A percentile compares a stretch with the other conserved stretches of the same genome.
phyloP scores from a whole-genome alignment of 2,329 filamentous ascomycete species.

The Alternaria novae-zelandiae region DNA sequence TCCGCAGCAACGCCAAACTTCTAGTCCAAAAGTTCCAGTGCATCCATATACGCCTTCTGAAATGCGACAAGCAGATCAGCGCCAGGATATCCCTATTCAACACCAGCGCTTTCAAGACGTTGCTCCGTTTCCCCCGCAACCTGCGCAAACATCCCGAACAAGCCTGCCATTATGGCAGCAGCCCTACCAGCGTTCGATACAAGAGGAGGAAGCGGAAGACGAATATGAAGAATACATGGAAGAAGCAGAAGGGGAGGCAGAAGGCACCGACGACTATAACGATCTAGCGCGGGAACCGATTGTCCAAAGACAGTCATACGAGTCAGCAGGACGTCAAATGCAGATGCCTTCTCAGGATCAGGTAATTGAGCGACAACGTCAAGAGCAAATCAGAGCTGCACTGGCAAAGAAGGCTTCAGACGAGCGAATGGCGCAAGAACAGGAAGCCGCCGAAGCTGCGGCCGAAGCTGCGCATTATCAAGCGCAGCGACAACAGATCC shows the following conservation, averaged over 20 bases:
- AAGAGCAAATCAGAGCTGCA: not conserved
- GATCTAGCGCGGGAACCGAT: not conserved
- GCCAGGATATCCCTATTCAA: not conserved
- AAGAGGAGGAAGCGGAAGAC: not conserved
- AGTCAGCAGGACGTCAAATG: not conserved
- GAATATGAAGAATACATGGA: not conserved
- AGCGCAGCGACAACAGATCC: not conserved
- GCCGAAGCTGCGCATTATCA: not conserved
- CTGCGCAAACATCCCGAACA: not conserved
- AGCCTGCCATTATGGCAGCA: not conserved
- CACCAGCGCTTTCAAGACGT: too few species aligned
- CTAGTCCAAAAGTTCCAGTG: not conserved
- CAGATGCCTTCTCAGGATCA: not conserved
- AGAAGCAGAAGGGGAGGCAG: not conserved
- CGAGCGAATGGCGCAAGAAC: not conserved
- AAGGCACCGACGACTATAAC: not conserved
- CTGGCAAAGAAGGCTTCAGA: not conserved
- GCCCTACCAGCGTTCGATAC: not conserved
- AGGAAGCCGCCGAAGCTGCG: not conserved
- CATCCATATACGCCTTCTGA: not conserved
- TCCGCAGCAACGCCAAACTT: not conserved
- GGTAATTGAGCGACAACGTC: not conserved
- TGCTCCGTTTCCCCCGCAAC: not conserved
- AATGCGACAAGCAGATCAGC: not conserved
- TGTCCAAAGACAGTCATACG: not conserved